Percentiles rank a stretch among this genome's conserved stretches.
These are phyloP conservation scores for Termitomyces sp. DNA, from an alignment of 768 basidiomycete species.

Conservation along the genomic window DNA sequence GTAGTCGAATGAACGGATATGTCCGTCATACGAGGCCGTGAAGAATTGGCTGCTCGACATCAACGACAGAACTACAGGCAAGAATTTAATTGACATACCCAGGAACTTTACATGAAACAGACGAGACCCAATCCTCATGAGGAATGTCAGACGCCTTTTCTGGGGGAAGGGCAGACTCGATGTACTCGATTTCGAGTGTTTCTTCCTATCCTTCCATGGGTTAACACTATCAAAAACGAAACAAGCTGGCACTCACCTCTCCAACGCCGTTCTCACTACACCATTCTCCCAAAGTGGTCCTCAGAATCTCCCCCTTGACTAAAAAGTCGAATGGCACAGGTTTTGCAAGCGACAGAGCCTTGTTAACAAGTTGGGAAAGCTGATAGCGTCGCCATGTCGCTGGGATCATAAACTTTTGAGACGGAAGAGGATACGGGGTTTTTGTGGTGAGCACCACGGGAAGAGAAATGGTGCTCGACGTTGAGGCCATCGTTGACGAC, in stretches of 20 bases:
- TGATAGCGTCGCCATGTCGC: conserved; percentile 91
- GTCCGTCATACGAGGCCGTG: conserved; percentile 80
- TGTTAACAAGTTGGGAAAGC: conserved; percentile 95
- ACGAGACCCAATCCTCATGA: conserved; percentile 94
- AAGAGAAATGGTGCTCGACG: conserved; percentile 29
- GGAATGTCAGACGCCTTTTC: conserved; percentile 75
- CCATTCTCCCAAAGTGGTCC: conserved; percentile 72
- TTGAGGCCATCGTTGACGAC: conserved; percentile 5
- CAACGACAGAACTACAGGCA: neutral
- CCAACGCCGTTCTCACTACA: conserved; percentile 64
- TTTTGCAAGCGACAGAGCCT: conserved; percentile 70
- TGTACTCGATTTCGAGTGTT: conserved; percentile 89
- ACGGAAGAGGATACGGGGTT: conserved; percentile 69
- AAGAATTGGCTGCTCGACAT: conserved; percentile 54
- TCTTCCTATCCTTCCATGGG: conserved; percentile 56
- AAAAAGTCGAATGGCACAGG: conserved; percentile 94
- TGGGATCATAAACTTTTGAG: conserved; percentile 92
- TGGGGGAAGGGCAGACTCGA: conserved; percentile 86
- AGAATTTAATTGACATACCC: conserved; percentile 35
- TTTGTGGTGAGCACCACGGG: conserved; percentile 74
- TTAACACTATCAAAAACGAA: neutral
- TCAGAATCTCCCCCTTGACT: conserved; percentile 75
- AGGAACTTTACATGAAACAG: conserved; percentile 57
- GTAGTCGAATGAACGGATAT: conserved; percentile 70
- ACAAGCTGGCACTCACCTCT: conserved; percentile 44